Evolutionary conservation across 2,329 filamentous ascomycete species (phyloP), one percentile per base, ranked within the genome.

Genomic region (Colletotrichum trifolii): DNA sequence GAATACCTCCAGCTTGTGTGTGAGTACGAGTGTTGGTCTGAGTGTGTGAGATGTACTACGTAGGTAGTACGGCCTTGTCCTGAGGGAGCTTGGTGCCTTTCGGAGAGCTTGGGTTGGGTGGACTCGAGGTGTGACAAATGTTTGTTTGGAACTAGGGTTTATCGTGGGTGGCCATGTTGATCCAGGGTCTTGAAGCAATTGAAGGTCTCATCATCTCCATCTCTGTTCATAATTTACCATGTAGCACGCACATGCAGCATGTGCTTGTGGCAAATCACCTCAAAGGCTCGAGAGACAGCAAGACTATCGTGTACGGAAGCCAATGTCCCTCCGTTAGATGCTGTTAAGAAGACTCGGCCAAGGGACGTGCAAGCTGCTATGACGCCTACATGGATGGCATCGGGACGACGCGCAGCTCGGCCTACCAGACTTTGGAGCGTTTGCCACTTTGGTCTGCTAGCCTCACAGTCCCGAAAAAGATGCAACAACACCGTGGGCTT

Each of bases 401-500:
- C 39, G 55, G 39, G 47, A 54, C 25, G 42, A 38, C 25, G 15
- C 33, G 15, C 10, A 53, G 33, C 36, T 48, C 54, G 15, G n/a
- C 13, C 49, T 45, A 60, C 48, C 55, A 54, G 17, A 38, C 9
- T 15, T 64, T 43, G 33, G 49, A 48, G 36, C 36, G 15, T 15
- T 49, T 54, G 36, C 55, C 60, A 45, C 55, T 36, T 35, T 38
- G 40, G 48, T 25, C 34, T 15, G 55, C 45, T 54, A 54, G 55
- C 55, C 34, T 60, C 55, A 54, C 60, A 64, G 55, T 64, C 33
- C 7, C 48, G 48, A 60, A 49, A 49, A 64, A 64, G 55, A 64
- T 64, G 60, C 60, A 64, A 64, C 60, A 60, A 8, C 53, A 60
- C 60, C 48, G 60, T 60, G 60, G 17, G 33, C 60, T 64, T 60